Conservation (phyloP, 495 filamentous ascomycete genomes). For the Annulohypoxylon moriforme region DNA sequence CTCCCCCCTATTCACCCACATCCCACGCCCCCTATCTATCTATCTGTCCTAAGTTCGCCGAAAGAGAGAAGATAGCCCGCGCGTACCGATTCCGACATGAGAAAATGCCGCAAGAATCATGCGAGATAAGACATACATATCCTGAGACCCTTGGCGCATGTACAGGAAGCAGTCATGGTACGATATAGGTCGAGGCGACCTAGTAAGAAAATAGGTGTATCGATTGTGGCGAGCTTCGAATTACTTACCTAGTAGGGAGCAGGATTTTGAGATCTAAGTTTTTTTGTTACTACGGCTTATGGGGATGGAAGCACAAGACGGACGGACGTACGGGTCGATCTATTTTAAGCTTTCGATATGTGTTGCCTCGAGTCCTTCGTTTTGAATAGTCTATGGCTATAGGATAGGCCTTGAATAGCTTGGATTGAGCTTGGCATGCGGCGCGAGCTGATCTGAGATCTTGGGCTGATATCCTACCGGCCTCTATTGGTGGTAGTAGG, state of each 20-base stretch:
- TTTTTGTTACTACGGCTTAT: not conserved
- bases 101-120: constrained; percentile 17
- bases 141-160: constrained; percentile 4
- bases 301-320: not conserved
- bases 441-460: not conserved
- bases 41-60: not conserved
- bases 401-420: not conserved
- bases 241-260: not conserved
- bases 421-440: not conserved
- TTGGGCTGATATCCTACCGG: not conserved
- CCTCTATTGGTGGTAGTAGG: not conserved
- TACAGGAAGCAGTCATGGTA: not conserved
- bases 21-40: not conserved
- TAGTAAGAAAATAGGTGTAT: not conserved
- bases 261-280: no score
- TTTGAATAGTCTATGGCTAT: not conserved
- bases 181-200: not conserved
- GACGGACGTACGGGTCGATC: not conserved
- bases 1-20: not conserved
- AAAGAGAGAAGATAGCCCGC: not conserved
- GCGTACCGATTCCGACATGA: not conserved
- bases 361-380: not conserved
- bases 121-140: constrained; percentile 10
- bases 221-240: not conserved
- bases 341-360: not conserved